Conservation (phyloP, 2,329 filamentous ascomycete genomes). For the Aureobasidium leucospermi region DNA sequence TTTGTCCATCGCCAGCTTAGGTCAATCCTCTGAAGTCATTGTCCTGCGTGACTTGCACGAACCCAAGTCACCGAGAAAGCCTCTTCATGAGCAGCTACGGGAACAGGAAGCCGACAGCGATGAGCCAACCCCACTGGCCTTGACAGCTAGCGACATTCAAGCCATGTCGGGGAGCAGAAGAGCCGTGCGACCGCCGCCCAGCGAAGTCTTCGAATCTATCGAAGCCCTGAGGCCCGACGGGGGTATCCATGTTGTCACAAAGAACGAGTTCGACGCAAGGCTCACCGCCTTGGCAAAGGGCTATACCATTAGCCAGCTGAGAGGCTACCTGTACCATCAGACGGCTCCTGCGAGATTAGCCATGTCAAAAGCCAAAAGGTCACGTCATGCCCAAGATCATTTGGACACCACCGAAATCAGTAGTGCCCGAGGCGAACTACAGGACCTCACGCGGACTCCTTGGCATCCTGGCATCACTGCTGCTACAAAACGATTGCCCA, state of each 20-base stretch:
- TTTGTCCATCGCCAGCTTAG: slow-evolving; percentile 14
- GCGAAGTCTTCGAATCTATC: slow-evolving; percentile 10
- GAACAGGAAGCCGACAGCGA: background rate
- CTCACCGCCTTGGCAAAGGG: background rate
- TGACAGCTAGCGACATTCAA: slow-evolving; percentile 4
- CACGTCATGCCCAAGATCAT: background rate
- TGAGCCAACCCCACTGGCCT: background rate
- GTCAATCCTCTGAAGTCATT: slow-evolving; percentile 15
- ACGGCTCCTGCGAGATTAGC: background rate
- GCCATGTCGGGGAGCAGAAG: background rate
- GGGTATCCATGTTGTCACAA: background rate
- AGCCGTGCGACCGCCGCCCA: background rate
- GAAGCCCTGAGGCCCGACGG: background rate
- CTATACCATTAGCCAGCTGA: slow-evolving; percentile 3
- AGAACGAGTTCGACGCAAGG: background rate
- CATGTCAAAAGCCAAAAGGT: background rate
- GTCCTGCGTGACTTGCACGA: slow-evolving; percentile 16
- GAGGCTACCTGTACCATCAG: background rate
- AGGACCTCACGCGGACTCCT: background rate
- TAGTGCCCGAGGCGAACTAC: background rate
- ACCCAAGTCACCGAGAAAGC: background rate
- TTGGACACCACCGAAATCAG: background rate
- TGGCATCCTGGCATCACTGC: background rate
- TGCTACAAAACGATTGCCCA: background rate
- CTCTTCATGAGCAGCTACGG: background rate